phyloP scores from a whole-genome alignment of 2,329 filamentous ascomycete species.

The Phialemoniopsis sp. region DNA sequence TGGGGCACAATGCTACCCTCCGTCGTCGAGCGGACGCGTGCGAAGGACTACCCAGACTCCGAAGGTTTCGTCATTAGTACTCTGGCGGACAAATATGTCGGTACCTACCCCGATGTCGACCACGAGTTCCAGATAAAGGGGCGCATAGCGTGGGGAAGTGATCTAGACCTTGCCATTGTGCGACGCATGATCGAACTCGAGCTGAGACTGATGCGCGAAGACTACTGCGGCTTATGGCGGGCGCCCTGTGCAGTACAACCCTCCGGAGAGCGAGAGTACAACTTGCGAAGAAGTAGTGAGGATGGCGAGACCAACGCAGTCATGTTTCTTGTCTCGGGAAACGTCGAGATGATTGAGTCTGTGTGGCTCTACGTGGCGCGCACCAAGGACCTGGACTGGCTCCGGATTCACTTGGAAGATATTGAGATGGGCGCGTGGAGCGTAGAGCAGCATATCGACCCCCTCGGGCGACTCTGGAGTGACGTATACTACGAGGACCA shows the following conservation, averaged over 20 bases:
- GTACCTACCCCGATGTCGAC: conserved; percentile 10
- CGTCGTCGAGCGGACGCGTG: conserved; percentile 7
- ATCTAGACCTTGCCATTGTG: conserved; percentile 6
- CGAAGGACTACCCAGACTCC: conserved; percentile 4
- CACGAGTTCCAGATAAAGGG: conserved; percentile 10
- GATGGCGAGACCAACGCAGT: conserved; percentile 7
- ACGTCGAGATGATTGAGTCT: conserved; percentile 8
- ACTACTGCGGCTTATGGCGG: conserved; percentile 7
- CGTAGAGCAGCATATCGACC: conserved; percentile 5
- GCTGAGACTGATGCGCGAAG: conserved; percentile 8
- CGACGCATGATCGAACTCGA: conserved; percentile 10
- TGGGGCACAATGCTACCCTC: conserved; percentile 8
- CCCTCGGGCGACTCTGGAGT: conserved; percentile 6
- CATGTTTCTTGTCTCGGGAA: conserved; percentile 10
- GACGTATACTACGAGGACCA: conserved; percentile 11
- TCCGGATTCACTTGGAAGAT: conserved; percentile 1
- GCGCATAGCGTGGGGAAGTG: conserved; percentile 3
- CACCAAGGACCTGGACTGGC: conserved; percentile 7
- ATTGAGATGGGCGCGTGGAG: conserved; percentile 4
- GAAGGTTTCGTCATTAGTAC: conserved; percentile 9
- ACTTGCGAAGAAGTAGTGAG: conserved; percentile 7
- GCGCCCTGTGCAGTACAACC: conserved; percentile 9
- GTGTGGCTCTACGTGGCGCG: conserved; percentile 7
- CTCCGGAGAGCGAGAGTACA: conserved; percentile 6
- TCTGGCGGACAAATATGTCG: conserved; percentile 8